Base-by-base conservation (phyloP, 805 yeast genomes). In the Candida suzukii region DNA sequence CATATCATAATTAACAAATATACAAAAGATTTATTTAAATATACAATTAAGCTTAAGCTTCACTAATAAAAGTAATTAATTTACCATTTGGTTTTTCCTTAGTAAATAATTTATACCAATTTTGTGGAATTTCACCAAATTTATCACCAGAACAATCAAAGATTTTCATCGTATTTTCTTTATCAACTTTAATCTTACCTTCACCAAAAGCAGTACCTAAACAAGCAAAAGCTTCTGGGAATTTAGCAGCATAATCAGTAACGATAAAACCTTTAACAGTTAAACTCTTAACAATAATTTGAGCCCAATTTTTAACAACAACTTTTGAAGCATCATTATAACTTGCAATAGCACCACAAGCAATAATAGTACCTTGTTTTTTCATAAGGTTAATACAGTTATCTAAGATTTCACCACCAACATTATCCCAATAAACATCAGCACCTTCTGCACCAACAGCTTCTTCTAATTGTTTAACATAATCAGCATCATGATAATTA, bases 261-360 rank as follows among this genome's bases (percentile, higher is more conserved):
- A 76, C 64, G 27, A 79, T 66, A 50, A 79, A 68, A 21, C 87
- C 86, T 45, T 61, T 64, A 25, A 78, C 66, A 0, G 61, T 64
- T 40, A 80, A 56, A 53, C 83, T 68, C 53, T 68, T 74, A 33
- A 67, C 61, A 46, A 78, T 67, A 31, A 80, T 68, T 38, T 58
- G 47, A 13, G 57, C 45, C 64, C 74, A 74, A 40, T 60, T 64
- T 28, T 58, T 57, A 50, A 75, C 66, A 1, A 53, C 60, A 18
- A 57, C 51, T 40, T 64, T 61, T 10, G 52, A 51, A 12, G 49
- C 44, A 45, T 71, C 71, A 52, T 78, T 74, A 57, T 78, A 80
- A 38, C 76, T 74, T 26, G 83, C 60, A 45, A 80, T 76, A 13
- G 79, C 68, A 46, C 87, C 87, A 61, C 83, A 77, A n/a, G 77